Base-by-base conservation (phyloP, 192 early-diverging fungal species). In the Lobosporangium transversale region DNA sequence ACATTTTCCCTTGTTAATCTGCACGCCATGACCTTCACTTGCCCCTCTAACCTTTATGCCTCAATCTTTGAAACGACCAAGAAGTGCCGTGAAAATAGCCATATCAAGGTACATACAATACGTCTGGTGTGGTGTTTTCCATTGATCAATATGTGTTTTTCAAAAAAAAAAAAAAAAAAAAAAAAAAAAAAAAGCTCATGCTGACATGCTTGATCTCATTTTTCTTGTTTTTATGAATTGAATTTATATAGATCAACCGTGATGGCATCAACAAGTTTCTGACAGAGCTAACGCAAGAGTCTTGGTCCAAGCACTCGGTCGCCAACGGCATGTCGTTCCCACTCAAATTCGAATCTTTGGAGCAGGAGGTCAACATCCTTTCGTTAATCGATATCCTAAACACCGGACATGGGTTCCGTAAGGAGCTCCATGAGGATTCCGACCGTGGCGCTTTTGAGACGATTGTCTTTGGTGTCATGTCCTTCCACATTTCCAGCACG, bases 381-480 rank as follows among this genome's bases (percentile, higher is more conserved):
- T 86, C 87, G 2, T 58, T 94, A 31, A 82, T 92, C 18, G 92
- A 90, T 63, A 67, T 94, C 58, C 84, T 96, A 40, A 88, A 90
- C 62, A 84, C 95, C 58, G 94, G 94, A 23, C 89, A 89, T 48
- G 92, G 91, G 30, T 96, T 85, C 64, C 82, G 90, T 29, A 63
- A 68, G 31, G 87, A 90, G 36, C 86, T 96, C 21, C 86, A 89
- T 62, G 82, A 82, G 17, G 82, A 83, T 14, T 70, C 81, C 30
- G 91, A 81, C 27, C 76, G 93, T 26, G 91, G 92, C 15, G 91
- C 90, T 0, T 90, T 92, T 20, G 89, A 93, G 54, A 91, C 88
- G 2, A 90, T 95, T 29, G 80, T 85, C 35, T 95, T 90, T 82
- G 94, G 94, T 10, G 85, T 86, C 65, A 93, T 96, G 85, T 88